Evolutionary conservation across 371 early-diverging fungal species (phyloP).

Genomic region (Coemansia sp.): DNA sequence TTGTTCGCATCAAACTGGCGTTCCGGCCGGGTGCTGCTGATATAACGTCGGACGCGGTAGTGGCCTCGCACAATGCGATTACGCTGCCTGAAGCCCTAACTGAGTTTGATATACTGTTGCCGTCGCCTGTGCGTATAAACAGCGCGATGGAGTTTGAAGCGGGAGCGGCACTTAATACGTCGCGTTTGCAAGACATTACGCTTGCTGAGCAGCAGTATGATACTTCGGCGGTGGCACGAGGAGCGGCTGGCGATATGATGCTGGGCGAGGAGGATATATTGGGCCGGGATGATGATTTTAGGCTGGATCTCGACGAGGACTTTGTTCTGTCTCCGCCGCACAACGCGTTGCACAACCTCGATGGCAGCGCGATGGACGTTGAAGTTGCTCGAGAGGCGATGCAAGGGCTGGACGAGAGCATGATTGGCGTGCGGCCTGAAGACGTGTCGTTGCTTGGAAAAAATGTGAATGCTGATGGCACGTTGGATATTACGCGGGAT

Average conservation of each 20-base stretch:
- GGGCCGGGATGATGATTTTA: conserved; percentile 56
- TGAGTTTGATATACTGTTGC: conserved; percentile 87
- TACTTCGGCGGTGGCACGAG: conserved; percentile 46
- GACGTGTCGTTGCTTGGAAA: conserved; percentile 37
- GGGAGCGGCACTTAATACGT: conserved; percentile 45
- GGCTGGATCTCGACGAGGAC: conserved; percentile 60
- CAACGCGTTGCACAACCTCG: conserved; percentile 11
- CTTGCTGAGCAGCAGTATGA: conserved; percentile 55
- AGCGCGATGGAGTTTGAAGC: conserved; percentile 16
- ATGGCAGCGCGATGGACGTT: conserved; percentile 43
- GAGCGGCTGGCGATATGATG: conserved; percentile 34
- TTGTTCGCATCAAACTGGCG: conserved; percentile 90
- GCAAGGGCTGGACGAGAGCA: conserved; percentile 37
- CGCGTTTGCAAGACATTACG: conserved; percentile 62
- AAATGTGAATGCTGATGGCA: conserved; percentile 3
- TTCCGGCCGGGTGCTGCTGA: conserved; percentile 87
- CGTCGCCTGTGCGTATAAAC: conserved; percentile 52
- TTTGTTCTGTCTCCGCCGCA: conserved; percentile 45
- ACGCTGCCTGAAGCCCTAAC: conserved; percentile 84
- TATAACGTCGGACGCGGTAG: conserved; percentile 72
- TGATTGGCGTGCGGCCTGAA: conserved; percentile 28
- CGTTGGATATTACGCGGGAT: conserved; percentile 28
- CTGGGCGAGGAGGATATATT: conserved; percentile 55
- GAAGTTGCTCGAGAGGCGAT: conserved; percentile 44
- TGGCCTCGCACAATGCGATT: conserved; percentile 76